Percentiles rank a stretch among this genome's conserved stretches.
Evolutionary conservation across 345 rosid species (phyloP).

Genomic region (Salix caprea): DNA sequence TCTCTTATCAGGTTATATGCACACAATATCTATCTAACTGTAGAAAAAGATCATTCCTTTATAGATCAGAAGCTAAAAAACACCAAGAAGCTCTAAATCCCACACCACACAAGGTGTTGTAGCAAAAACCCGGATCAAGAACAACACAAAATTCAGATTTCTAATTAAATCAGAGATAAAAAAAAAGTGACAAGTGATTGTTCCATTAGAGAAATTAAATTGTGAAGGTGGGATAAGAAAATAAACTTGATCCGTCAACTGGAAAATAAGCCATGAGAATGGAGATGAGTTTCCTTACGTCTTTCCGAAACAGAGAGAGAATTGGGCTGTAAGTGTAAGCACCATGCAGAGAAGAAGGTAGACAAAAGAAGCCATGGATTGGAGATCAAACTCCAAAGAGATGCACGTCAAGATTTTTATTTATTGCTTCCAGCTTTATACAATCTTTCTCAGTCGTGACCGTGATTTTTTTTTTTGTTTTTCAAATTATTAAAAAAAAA

Average conservation of each 20-base stretch:
- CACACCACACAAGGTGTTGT: background rate
- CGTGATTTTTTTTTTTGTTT: too few species aligned
- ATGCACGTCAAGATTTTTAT: background rate
- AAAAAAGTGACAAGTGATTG: too few species aligned
- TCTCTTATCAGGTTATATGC: background rate
- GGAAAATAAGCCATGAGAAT: background rate
- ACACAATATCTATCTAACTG: background rate
- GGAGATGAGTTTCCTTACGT: slow-evolving; percentile 29
- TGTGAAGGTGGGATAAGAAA: too few species aligned
- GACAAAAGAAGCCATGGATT: slow-evolving; percentile 22
- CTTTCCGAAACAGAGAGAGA: slow-evolving; percentile 23
- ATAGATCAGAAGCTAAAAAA: too few species aligned
- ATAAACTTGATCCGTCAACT: too few species aligned
- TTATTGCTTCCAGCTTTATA: background rate
- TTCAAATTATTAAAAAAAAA: too few species aligned
- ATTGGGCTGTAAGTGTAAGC: slow-evolving; percentile 9
- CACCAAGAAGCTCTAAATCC: too few species aligned
- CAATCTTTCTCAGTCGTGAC: too few species aligned
- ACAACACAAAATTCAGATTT: background rate
- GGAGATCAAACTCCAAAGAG: background rate
- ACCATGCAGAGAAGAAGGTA: slow-evolving; percentile 20
- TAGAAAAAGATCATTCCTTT: background rate
- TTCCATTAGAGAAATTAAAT: too few species aligned
- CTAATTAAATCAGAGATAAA: background rate
- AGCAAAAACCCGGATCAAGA: slow-evolving; percentile 15